Conservation (phyloP, 139 green algal genomes). For the Micractinium conductrix region DNA sequence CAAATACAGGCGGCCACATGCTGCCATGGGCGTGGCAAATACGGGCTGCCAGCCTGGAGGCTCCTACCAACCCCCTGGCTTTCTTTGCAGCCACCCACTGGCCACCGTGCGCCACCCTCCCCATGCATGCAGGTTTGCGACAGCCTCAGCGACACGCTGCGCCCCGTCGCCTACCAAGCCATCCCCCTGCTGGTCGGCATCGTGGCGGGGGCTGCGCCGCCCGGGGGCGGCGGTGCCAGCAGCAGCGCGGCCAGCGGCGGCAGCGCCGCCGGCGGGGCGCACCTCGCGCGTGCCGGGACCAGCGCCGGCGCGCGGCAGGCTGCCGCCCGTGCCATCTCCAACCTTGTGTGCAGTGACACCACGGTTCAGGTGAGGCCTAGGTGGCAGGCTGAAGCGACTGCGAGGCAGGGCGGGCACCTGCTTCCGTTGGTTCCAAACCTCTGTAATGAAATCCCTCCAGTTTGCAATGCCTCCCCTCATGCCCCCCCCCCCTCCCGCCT, state of each 20-base stretch:
- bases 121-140: constrained; percentile 25
- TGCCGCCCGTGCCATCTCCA: constrained; percentile 32
- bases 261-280: background rate
- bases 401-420: no score
- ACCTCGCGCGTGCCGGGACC: background rate
- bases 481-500: background rate
- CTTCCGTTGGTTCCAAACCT: no score
- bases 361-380: constrained; percentile 1
- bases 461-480: background rate
- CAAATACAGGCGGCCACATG: no score
- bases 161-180: constrained; percentile 22
- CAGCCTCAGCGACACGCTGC: constrained; percentile 1
- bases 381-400: background rate
- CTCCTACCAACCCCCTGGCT: no score
- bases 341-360: constrained; percentile 38
- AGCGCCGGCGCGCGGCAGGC: constrained; percentile 34
- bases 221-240: background rate
- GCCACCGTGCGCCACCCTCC: background rate
- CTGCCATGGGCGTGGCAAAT: no score
- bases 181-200: constrained; percentile 25
- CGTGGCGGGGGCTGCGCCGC: background rate
- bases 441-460: no score
- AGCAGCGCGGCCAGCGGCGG: background rate
- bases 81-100: no score
- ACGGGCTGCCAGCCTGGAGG: no score